Percentiles rank a stretch among this genome's conserved stretches.
Conservation (phyloP, 208 protist genomes). For the Crithidia brevicula region DNA sequence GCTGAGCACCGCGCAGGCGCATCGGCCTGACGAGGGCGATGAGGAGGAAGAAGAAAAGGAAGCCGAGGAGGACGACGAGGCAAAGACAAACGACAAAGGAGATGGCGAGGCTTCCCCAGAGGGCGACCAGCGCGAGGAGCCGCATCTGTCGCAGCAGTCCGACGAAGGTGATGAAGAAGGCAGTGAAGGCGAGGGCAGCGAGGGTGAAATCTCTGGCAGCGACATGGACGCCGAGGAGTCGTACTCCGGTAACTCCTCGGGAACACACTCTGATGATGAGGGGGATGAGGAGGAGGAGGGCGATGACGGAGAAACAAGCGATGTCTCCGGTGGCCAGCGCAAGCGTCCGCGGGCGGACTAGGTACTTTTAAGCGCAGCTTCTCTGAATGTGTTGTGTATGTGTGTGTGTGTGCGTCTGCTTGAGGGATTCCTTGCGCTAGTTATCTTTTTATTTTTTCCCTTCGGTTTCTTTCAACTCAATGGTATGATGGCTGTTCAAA, state of each 20-base stretch:
- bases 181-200: slow-evolving; percentile 15
- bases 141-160: background rate
- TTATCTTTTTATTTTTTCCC: too few relatives aligned
- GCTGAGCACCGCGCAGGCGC: slow-evolving; percentile 17
- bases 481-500: too few relatives aligned
- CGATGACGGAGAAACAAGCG: background rate
- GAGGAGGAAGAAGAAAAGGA: slow-evolving; percentile 27
- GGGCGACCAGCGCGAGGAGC: background rate
- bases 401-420: too few relatives aligned
- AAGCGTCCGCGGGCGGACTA: slow-evolving; percentile 14
- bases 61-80: slow-evolving; percentile 2
- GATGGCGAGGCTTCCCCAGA: background rate
- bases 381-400: too few relatives aligned
- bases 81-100: slow-evolving; percentile 19
- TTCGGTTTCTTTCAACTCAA: too few relatives aligned
- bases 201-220: too few relatives aligned
- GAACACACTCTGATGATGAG: slow-evolving; percentile 8
- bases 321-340: background rate
- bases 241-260: slow-evolving; percentile 1
- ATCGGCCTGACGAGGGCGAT: slow-evolving; percentile 8
- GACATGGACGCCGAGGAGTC: too few relatives aligned
- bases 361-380: too few relatives aligned
- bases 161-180: slow-evolving; percentile 10
- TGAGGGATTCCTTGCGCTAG: too few relatives aligned
- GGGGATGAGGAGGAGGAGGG: slow-evolving; percentile 14